These are phyloP conservation scores for Sugiyamaella xylanicola DNA, from an alignment of 1,139 yeast genomes.

Conservation along the genomic window DNA sequence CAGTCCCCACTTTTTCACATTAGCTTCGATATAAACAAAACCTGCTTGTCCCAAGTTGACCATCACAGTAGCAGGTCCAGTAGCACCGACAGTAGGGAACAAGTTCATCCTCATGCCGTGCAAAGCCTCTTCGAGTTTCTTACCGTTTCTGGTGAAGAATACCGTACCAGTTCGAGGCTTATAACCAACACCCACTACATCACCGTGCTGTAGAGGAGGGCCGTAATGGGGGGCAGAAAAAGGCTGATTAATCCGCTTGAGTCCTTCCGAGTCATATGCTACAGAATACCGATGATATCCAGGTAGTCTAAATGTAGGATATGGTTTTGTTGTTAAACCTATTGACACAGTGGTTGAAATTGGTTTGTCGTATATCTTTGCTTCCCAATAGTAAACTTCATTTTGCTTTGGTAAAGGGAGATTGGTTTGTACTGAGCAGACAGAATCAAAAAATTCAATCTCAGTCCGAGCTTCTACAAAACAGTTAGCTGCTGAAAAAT, in stretches of 20 bases:
- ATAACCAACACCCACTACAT: slow-evolving; percentile 91
- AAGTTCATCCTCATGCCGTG: slow-evolving; percentile 77
- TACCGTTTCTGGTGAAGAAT: slow-evolving; percentile 90
- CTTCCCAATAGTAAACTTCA: slow-evolving; percentile 90
- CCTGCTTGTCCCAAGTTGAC: slow-evolving; percentile 91
- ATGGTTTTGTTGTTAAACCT: slow-evolving; percentile 86
- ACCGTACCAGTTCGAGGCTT: slow-evolving; percentile 77
- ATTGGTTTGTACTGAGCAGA: slow-evolving; percentile 79
- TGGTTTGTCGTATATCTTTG: slow-evolving; percentile 70
- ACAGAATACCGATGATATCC: slow-evolving; percentile 81
- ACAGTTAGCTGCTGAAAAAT: slow-evolving; percentile 58
- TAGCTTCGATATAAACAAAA: slow-evolving; percentile 92
- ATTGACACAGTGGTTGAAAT: slow-evolving; percentile 59
- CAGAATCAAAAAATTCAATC: slow-evolving; percentile 67
- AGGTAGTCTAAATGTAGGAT: slow-evolving; percentile 86
- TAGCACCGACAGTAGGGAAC: slow-evolving; percentile 88
- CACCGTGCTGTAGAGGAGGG: slow-evolving; percentile 79
- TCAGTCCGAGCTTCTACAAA: slow-evolving; percentile 74
- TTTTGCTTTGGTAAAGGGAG: slow-evolving; percentile 83
- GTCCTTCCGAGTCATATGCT: slow-evolving; percentile 86
- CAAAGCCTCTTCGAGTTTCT: slow-evolving; percentile 78
- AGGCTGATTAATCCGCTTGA: slow-evolving; percentile 79
- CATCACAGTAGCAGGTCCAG: slow-evolving; percentile 71
- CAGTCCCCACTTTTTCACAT: slow-evolving; percentile 89
- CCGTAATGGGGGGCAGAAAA: slow-evolving; percentile 72